A percentile compares a stretch with the other conserved stretches of the same genome.
Conservation (phyloP, 1,284 basidiomycete species). For the Heterobasidion occidentale region DNA sequence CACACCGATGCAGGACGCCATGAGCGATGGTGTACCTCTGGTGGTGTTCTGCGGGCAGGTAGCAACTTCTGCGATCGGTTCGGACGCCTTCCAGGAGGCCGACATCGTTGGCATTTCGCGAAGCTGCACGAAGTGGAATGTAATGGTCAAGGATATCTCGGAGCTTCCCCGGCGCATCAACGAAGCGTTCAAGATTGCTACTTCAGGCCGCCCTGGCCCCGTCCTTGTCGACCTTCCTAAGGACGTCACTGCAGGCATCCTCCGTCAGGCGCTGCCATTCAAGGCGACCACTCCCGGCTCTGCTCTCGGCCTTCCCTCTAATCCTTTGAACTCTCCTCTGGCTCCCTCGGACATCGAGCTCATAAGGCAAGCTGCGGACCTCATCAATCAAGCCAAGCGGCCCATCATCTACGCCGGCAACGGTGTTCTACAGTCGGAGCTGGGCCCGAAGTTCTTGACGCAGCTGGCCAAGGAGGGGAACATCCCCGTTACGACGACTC, state of each 20-base stretch:
- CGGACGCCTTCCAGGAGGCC: slow-evolving; percentile 98
- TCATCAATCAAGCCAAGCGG: slow-evolving; percentile 89
- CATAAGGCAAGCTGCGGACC: slow-evolving; percentile 77
- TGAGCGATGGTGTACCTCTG: slow-evolving; percentile 91
- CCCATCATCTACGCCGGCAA: slow-evolving; percentile 95
- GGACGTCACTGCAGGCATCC: slow-evolving; percentile 91
- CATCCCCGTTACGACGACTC: slow-evolving; percentile 95
- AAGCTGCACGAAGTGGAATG: slow-evolving; percentile 99
- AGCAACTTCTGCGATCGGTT: slow-evolving; percentile 95
- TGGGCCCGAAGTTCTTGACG: slow-evolving; percentile 80
- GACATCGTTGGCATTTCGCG: slow-evolving; percentile 95
- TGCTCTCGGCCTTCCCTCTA: slow-evolving; percentile 70
- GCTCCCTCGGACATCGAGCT: slow-evolving; percentile 43
- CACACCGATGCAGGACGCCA: slow-evolving; percentile 96
- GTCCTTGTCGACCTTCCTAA: slow-evolving; percentile 98
- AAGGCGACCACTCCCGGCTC: slow-evolving; percentile 84
- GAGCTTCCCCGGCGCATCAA: slow-evolving; percentile 95
- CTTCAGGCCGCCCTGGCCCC: slow-evolving; percentile 92
- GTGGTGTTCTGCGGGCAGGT: slow-evolving; percentile 98
- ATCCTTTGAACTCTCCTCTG: slow-evolving; percentile 50
- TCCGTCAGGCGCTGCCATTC: slow-evolving; percentile 82
- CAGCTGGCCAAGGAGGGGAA: slow-evolving; percentile 80
- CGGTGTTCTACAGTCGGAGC: slow-evolving; percentile 78
- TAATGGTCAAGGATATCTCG: slow-evolving; percentile 97
- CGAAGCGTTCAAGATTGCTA: slow-evolving; percentile 99